phyloP scores from a whole-genome alignment of 2,329 filamentous ascomycete species.

The Fusarium sp. region DNA sequence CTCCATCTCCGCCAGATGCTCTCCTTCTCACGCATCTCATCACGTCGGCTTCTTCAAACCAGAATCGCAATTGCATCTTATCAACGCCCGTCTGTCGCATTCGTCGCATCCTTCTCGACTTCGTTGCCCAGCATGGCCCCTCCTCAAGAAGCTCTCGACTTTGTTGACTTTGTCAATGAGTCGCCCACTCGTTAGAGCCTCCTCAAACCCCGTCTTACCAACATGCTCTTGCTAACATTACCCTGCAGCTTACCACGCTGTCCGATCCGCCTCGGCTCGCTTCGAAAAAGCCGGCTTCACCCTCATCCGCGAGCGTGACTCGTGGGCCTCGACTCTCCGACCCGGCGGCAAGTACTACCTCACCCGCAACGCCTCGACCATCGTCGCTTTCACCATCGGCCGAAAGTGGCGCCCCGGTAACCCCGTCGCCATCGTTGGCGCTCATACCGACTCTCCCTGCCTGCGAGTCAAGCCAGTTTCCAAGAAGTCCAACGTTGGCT shows the following conservation, averaged over 20 bases:
- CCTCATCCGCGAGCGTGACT: slow-evolving; percentile 87
- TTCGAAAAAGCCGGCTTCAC: slow-evolving; percentile 85
- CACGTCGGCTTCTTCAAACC: slow-evolving; percentile 21
- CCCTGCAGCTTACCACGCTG: slow-evolving; percentile 85
- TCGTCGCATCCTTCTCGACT: slow-evolving; percentile 42
- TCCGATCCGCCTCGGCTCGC: slow-evolving; percentile 76
- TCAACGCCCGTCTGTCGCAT: neutral
- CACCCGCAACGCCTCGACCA: slow-evolving; percentile 90
- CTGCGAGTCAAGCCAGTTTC: slow-evolving; percentile 93
- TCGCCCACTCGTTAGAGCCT: slow-evolving; percentile 82
- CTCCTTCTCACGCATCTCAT: slow-evolving; percentile 23
- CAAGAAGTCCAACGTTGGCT: slow-evolving; percentile 85
- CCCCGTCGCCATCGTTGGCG: slow-evolving; percentile 89
- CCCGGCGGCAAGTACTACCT: slow-evolving; percentile 96
- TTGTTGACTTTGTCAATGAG: slow-evolving; percentile 91
- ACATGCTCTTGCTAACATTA: slow-evolving; percentile 30
- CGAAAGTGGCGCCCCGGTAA: slow-evolving; percentile 91
- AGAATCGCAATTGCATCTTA: slow-evolving; percentile 25
- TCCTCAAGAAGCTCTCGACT: slow-evolving; percentile 73
- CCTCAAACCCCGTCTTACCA: neutral
- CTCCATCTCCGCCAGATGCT: slow-evolving; percentile 34
- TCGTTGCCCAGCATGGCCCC: slow-evolving; percentile 58
- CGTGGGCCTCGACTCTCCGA: slow-evolving; percentile 79
- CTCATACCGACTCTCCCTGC: slow-evolving; percentile 94
- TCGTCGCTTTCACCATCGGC: slow-evolving; percentile 91